These are phyloP conservation scores for Macrophomina pseudophaseolina DNA, from an alignment of 2,329 filamentous ascomycete species.

Conservation along the genomic window DNA sequence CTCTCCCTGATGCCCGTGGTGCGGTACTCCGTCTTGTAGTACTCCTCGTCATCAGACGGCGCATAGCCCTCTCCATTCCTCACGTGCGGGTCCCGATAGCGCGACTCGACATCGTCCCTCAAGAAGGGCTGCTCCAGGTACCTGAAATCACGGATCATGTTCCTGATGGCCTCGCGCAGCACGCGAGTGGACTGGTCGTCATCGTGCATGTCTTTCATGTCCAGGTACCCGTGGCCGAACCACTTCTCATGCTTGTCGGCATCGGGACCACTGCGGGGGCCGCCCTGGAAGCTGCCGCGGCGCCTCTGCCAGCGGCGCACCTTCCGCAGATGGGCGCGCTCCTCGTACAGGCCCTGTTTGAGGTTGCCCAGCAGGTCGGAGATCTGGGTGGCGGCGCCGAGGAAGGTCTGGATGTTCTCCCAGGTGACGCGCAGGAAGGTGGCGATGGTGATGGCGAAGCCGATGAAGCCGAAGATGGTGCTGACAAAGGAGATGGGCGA, in stretches of 20 bases:
- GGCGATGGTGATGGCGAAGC: constrained; percentile 50
- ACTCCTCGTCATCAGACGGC: constrained; percentile 40
- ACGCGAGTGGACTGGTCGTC: constrained; percentile 44
- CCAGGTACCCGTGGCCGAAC: constrained; percentile 31
- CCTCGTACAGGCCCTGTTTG: constrained; percentile 49
- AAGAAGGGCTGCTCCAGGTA: constrained; percentile 47
- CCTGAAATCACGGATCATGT: constrained; percentile 45
- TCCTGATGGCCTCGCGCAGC: constrained; percentile 42
- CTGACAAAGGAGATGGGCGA: constrained; percentile 44
- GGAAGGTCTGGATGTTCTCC: constrained; percentile 46
- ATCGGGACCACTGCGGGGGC: constrained; percentile 20
- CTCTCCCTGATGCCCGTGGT: constrained; percentile 42
- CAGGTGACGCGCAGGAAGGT: constrained; percentile 50
- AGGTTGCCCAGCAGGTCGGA: constrained; percentile 47
- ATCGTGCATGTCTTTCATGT: constrained; percentile 32
- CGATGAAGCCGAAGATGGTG: constrained; percentile 48
- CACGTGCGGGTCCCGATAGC: constrained; percentile 16
- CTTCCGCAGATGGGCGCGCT: constrained; percentile 43
- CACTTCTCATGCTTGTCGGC: constrained; percentile 31
- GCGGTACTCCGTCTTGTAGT: constrained; percentile 39
- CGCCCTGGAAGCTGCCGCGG: constrained; percentile 18
- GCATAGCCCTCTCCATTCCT: constrained; percentile 31
- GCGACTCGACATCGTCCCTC: constrained; percentile 29
- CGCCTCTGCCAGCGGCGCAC: constrained; percentile 32
- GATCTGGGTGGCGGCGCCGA: constrained; percentile 46